Evolutionary conservation across 2,329 filamentous ascomycete species (phyloP), one percentile per base, ranked within the genome.

Genomic region (Atkinsonella hypoxylon): DNA sequence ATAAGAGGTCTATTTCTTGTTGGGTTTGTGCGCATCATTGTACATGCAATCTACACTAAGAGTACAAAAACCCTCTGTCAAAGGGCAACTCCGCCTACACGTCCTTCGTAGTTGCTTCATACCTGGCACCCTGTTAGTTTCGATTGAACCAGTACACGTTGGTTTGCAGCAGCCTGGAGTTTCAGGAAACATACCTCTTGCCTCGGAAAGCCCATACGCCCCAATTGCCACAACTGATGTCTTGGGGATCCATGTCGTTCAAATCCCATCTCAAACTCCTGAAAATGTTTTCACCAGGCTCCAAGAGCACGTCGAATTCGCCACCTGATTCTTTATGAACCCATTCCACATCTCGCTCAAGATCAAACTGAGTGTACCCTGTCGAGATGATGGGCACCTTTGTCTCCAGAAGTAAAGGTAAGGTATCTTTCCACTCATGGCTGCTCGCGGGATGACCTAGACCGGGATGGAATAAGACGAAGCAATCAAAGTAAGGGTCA

Each of bases 401-500:
- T 3, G 94, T 98, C 71, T 96, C 90, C 18, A 98, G 75, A 30
- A 98, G 77, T 61, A 89, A 76, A 2, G 93, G 93, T 8, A 98
- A 70, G 0, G 93, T 97, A 60, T 91, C 83, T 53, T 85, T 79
- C 93, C 94, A 98, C 67, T 98, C 93, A 61, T 95, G 87, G 48
- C 87, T 87, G 62, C 85, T 91, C 13, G 90, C 89, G 0, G 94
- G 90, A 66, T 98, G 93, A 12, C 93, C 94, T 17, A 98, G 78
- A 9, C 94, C 94, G 0, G 94, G 94, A 63, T 98, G 94, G 76
- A 97, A 98, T 48, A 96, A 78, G 61, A 98, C 83, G 64, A 98
- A 95, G 67, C 87, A 93, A 73, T 98, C 93, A 67, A 98, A 95
- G 71, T 98, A 98, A 1, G 93, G 93, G 64, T 98, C 93, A 64